Conservation (phyloP, 495 filamentous ascomycete genomes). For the Parathielavia appendiculata region DNA sequence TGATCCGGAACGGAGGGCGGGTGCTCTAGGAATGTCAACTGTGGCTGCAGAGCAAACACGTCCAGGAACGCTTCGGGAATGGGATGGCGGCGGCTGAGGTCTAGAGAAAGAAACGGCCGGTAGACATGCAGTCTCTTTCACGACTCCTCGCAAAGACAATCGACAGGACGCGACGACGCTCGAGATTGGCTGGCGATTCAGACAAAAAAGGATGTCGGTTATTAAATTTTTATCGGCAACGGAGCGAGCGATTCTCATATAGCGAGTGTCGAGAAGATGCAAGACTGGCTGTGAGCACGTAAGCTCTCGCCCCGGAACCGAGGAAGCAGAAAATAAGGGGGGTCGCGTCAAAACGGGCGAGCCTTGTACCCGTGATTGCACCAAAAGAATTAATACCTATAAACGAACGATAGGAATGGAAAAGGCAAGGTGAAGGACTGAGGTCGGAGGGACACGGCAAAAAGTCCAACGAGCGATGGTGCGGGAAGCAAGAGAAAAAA, state of each 20-base stretch:
- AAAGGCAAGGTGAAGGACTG: constrained; percentile 15
- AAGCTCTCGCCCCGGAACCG: constrained; percentile 9
- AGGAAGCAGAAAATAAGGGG: constrained; percentile 1
- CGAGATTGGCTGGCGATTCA: constrained; percentile 17
- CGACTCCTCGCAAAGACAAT: constrained; percentile 21
- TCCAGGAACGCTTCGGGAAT: constrained; percentile 1
- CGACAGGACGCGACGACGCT: constrained; percentile 11
- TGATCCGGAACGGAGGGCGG: background rate
- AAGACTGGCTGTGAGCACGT: constrained; percentile 14
- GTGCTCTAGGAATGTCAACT: background rate
- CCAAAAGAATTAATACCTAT: constrained; percentile 25
- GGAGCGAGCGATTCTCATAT: constrained; percentile 18
- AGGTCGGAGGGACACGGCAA: constrained; percentile 17
- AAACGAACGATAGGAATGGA: constrained; percentile 26
- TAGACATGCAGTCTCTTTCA: constrained; percentile 19
- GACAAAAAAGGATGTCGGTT: constrained; percentile 25
- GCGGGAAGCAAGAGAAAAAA: constrained; percentile 18
- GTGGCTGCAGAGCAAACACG: constrained; percentile 7
- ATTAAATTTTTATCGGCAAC: constrained; percentile 27
- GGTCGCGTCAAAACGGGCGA: constrained; percentile 8
- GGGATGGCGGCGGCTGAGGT: constrained; percentile 13
- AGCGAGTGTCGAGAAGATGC: constrained; percentile 29
- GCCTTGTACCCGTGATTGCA: constrained; percentile 9
- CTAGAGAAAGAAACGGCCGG: constrained; percentile 28
- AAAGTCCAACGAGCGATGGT: constrained; percentile 29